Conservation (phyloP, 2,329 filamentous ascomycete species). For the Verticillium zaregamsianum region DNA sequence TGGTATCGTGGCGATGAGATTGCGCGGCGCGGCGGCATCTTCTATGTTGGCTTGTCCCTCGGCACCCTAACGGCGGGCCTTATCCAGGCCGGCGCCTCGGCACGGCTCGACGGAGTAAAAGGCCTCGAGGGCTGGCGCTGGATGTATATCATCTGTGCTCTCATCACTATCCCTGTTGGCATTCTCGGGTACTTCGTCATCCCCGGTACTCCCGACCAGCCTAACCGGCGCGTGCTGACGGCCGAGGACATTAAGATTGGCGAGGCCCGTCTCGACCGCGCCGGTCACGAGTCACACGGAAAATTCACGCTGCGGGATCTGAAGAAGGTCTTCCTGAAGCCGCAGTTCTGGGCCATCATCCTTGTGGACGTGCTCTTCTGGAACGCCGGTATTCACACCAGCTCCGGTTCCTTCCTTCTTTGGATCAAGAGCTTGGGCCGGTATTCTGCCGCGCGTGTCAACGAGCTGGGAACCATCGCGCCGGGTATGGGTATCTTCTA, state of each 20-base stretch:
- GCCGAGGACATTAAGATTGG: constrained; percentile 42
- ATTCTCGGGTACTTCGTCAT: constrained; percentile 46
- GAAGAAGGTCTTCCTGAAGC: constrained; percentile 30
- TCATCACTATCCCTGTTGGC: constrained; percentile 52
- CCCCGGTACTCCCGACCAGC: constrained; percentile 40
- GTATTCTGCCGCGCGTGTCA: constrained; percentile 41
- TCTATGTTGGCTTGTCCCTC: constrained; percentile 44
- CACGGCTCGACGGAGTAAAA: constrained; percentile 35
- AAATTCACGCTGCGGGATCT: constrained; percentile 26
- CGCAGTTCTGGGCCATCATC: constrained; percentile 47
- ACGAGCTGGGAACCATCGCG: constrained; percentile 46
- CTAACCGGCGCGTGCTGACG: constrained; percentile 41
- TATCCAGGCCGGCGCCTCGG: constrained; percentile 38
- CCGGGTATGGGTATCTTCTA: constrained; percentile 55
- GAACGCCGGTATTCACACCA: constrained; percentile 45
- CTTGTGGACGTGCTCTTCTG: constrained; percentile 52
- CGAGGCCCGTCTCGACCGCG: constrained; percentile 36
- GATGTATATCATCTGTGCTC: constrained; percentile 51
- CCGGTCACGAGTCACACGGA: constrained; percentile 33
- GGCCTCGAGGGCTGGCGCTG: constrained; percentile 48
- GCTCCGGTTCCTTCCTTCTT: constrained; percentile 46
- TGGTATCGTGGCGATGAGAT: constrained; percentile 26
- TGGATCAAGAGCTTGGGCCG: constrained; percentile 54
- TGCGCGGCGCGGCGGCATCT: constrained; percentile 22
- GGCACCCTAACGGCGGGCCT: constrained; percentile 49